Evolutionary conservation across 192 early-diverging fungal genomes (phyloP).

Genomic region (Coemansia sp.): DNA sequence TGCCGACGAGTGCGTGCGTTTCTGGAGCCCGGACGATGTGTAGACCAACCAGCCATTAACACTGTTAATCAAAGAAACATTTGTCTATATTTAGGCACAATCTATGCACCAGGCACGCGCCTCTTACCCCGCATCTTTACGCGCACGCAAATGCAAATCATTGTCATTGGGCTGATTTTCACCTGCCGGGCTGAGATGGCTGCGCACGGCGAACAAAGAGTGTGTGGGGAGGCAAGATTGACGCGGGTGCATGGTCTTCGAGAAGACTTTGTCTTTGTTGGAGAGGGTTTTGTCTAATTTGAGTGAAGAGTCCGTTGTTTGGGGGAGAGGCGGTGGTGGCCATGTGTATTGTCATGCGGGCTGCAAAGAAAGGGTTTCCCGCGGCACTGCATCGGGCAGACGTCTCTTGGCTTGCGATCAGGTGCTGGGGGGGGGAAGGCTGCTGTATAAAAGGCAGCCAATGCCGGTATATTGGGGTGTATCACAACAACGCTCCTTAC

Average conservation of each 20-base stretch:
- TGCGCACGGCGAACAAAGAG: neutral
- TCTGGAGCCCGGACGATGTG: conserved; percentile 23
- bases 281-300: neutral
- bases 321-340: neutral
- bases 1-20: conserved; percentile 38
- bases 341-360: conserved; percentile 4
- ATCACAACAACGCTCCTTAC: neutral
- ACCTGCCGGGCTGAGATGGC: neutral
- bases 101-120: neutral
- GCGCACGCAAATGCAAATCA: neutral
- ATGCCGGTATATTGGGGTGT: neutral
- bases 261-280: neutral
- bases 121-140: neutral
- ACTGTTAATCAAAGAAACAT: neutral
- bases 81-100: neutral
- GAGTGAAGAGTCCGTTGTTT: neutral
- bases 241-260: neutral
- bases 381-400: neutral
- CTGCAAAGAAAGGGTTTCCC: neutral
- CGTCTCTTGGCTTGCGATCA: neutral
- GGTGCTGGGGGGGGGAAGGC: neutral
- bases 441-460: neutral
- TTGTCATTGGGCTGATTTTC: neutral
- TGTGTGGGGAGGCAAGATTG: neutral
- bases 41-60: neutral